Percentiles rank a stretch among this genome's conserved stretches.
Conservation (phyloP, 1,139 yeast species). For the Candida gigantensis region DNA sequence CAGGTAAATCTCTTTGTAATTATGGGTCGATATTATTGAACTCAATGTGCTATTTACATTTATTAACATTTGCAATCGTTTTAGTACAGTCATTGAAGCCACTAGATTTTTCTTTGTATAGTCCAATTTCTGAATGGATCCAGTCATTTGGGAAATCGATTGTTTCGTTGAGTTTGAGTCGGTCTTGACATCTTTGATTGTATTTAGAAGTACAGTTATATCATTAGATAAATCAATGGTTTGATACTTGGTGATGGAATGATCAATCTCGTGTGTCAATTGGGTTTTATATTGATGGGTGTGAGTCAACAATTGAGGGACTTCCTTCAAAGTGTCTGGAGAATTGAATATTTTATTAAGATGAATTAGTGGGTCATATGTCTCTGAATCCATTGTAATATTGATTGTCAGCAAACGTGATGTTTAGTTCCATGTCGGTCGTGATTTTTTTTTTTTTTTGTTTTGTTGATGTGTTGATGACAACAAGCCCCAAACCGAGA, state of each 20-base stretch:
- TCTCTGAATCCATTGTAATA: slow-evolving; percentile 18
- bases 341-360: slow-evolving; percentile 39
- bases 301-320: slow-evolving; percentile 46
- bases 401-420: too few relatives aligned
- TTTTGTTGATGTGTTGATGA: too few relatives aligned
- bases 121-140: slow-evolving; percentile 76
- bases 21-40: slow-evolving; percentile 39
- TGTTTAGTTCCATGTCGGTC: background rate
- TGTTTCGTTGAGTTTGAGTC: slow-evolving; percentile 51
- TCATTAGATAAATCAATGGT: slow-evolving; percentile 8
- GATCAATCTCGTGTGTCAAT: slow-evolving; percentile 42
- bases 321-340: slow-evolving; percentile 45
- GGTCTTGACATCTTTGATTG: slow-evolving; percentile 21
- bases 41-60: slow-evolving; percentile 73
- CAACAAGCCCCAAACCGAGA: too few relatives aligned
- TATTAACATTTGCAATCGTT: slow-evolving; percentile 83
- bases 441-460: slow-evolving; percentile 1
- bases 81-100: slow-evolving; percentile 79
- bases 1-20: slow-evolving; percentile 68
- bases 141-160: slow-evolving; percentile 69
- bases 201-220: slow-evolving; percentile 6
- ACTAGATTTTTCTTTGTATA: slow-evolving; percentile 81
- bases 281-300: slow-evolving; percentile 46
- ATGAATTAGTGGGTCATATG: slow-evolving; percentile 26
- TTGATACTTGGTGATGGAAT: slow-evolving; percentile 9